A percentile compares a stretch with the other conserved stretches of the same genome.
phyloP scores from a whole-genome alignment of 2,329 filamentous ascomycete genomes.

The Colletotrichum coccodes region DNA sequence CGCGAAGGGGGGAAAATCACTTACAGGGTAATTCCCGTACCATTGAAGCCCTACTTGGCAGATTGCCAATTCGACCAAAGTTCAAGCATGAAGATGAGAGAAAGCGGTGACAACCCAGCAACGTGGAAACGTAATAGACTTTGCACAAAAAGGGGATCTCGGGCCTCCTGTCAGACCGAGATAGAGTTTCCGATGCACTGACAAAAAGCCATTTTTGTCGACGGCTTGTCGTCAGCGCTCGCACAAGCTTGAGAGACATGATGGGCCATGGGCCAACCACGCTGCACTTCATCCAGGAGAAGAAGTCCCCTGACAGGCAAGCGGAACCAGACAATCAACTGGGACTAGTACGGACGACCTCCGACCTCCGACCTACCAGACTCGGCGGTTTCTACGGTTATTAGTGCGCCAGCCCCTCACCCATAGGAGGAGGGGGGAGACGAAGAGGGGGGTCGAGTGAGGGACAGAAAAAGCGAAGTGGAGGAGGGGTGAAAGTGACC shows the following conservation, averaged over 20 bases:
- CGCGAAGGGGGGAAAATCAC: neutral
- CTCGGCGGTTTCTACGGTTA: slow-evolving; percentile 22
- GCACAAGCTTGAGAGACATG: slow-evolving; percentile 19
- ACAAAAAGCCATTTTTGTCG: slow-evolving; percentile 13
- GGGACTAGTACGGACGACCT: slow-evolving; percentile 32
- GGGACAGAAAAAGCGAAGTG: neutral
- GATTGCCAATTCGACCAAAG: slow-evolving; percentile 26
- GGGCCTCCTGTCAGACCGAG: slow-evolving; percentile 28
- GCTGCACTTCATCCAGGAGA: neutral
- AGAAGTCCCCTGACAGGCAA: slow-evolving; percentile 25
- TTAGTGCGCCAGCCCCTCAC: slow-evolving; percentile 30
- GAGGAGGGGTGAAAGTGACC: slow-evolving; percentile 7
- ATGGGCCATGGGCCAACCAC: slow-evolving; percentile 9
- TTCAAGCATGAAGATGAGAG: slow-evolving; percentile 23
- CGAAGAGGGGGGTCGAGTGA: neutral
- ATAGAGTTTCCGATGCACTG: slow-evolving; percentile 31
- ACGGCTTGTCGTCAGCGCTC: slow-evolving; percentile 17
- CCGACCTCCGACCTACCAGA: slow-evolving; percentile 30
- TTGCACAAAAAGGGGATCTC: neutral
- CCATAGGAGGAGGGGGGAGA: slow-evolving; percentile 9
- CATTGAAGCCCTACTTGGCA: slow-evolving; percentile 16
- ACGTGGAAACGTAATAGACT: neutral
- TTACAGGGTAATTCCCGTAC: slow-evolving; percentile 15
- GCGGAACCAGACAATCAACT: slow-evolving; percentile 25
- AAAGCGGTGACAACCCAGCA: slow-evolving; percentile 17